Base-by-base conservation (phyloP, 306 rosid genomes). In the Prunus mira region DNA sequence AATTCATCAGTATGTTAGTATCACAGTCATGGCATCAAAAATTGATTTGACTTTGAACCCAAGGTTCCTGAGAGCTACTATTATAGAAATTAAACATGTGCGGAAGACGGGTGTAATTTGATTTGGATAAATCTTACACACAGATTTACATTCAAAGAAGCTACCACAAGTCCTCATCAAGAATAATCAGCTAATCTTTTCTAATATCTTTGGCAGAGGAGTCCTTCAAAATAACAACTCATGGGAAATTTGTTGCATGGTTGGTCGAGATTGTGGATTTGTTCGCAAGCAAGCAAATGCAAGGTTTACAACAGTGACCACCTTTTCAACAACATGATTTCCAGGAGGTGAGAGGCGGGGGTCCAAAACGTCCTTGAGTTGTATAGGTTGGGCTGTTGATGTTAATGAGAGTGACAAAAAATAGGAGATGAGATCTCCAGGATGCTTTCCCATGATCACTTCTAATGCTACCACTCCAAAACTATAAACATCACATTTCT, bases 401-500 rank as follows among this genome's bases (percentile, higher is more conserved):
- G 80, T 22, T 19, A 45, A n/a, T 6, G 71, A 34, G 6, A 47
- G 6, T 61, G 76, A 77, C 46, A 47, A 69, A 28, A 72, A 30
- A 32, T 24, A 30, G 9, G 68, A 80, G 58, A 80, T 54, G n/a
- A 80, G 52, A 9, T 74, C 84, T 68, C 67, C 76, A 0, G 76
- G 84, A 69, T 80, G 76, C 70, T 80, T 74, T 61, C 76, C 80
- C 57, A 75, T 68, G 12, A 69, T 61, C 66, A 69, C 65, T 69
- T 80, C 80, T 38, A 80, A 20, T 38, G 76, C n/a, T 9, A 69
- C 50, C 51, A 77, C 69, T n/a, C 75, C 75, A 61, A 77, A 77
- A 62, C 81, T 77, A 28, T 56, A 77, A n/a, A 69, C 54, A 30
- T 78, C 82, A 8, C 77, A 70, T 67, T 78, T 78, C 66, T 71